Evolutionary conservation across 2,329 filamentous ascomycete species (phyloP), one percentile per base, ranked within the genome.

Genomic region (Lachnellula suecica): DNA sequence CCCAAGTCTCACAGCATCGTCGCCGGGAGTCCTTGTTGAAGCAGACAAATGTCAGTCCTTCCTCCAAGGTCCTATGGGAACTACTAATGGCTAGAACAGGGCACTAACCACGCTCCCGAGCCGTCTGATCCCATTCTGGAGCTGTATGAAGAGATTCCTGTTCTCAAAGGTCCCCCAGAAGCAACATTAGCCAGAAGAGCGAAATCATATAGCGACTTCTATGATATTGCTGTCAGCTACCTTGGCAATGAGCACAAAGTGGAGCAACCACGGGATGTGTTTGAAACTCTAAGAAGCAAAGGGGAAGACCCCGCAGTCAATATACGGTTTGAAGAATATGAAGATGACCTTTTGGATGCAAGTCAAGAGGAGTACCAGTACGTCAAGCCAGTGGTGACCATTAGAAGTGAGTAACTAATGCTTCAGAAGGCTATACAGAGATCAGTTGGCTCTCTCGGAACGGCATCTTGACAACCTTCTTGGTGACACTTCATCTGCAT

Each of bases 301-400:
- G 72, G 65, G 56, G 68, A 53, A 27, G 43, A 83, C 59, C 66
- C 85, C 24, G 81, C 84, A 8, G 81, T 85, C 48, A 77, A 76
- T 23, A 70, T 75, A 55, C 83, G 82, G 74, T 84, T 85, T 65
- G 72, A 76, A 57, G 72, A 71, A 20, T 68, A 87, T 47, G 84
- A 88, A 61, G 79, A 83, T 43, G 82, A 84, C 59, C 72, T 97
- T 65, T 74, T 96, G 25, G 83, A 92, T 63, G 85, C 90, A 48
- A 94, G 89, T 68, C 90, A 96, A 68, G 85, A 89, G 60, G 85
- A 93, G 67, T 96, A 96, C 69, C 76, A 87, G 85, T 92, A 80
- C 61, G 84, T 68, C 22, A n/a, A 43, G 25, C 13, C 40, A 29
- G 40, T n/a, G 11, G 25, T 11, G 20, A n/a, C 17, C 22, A 23